phyloP scores from a whole-genome alignment of 495 filamentous ascomycete species.

The Aspergillus bertholletiae region DNA sequence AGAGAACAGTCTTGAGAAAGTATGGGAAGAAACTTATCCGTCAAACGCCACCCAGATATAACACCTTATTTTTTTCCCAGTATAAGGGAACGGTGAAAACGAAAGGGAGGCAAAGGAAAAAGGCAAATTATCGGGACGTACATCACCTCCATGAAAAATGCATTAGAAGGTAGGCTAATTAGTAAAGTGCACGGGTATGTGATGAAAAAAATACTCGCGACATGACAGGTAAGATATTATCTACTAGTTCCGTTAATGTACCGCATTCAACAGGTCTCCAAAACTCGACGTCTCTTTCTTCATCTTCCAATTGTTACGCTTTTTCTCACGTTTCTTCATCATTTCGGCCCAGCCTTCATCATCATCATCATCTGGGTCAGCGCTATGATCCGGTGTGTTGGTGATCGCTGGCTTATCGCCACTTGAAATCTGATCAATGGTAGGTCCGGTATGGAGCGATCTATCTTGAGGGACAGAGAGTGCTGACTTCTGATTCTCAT shows the following conservation, averaged over 20 bases:
- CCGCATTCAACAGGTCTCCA: constrained; percentile 40
- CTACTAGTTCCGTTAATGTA: constrained; percentile 28
- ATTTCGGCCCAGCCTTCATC: constrained; percentile 85
- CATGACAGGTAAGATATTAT: not conserved
- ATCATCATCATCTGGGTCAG: constrained; percentile 59
- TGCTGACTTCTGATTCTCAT: constrained; percentile 37
- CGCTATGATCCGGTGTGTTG: constrained; percentile 22
- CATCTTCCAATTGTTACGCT: constrained; percentile 67
- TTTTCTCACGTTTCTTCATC: constrained; percentile 79
- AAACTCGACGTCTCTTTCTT: constrained; percentile 53
- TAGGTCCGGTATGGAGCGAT: constrained; percentile 16
- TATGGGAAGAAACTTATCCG: no score
- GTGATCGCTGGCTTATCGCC: constrained; percentile 26
- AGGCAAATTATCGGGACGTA: not conserved
- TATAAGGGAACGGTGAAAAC: constrained; percentile 6
- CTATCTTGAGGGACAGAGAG: constrained; percentile 16
- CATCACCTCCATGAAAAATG: not conserved
- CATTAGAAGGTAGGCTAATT: not conserved
- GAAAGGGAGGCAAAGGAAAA: constrained; percentile 3
- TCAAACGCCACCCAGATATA: constrained; percentile 4
- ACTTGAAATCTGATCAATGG: constrained; percentile 32
- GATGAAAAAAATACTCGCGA: not conserved
- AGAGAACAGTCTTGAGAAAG: not conserved
- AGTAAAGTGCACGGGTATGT: not conserved
- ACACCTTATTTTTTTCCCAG: not conserved